Base-by-base conservation (phyloP, 176 grass and related monocot genomes). In the Areca catechu region DNA sequence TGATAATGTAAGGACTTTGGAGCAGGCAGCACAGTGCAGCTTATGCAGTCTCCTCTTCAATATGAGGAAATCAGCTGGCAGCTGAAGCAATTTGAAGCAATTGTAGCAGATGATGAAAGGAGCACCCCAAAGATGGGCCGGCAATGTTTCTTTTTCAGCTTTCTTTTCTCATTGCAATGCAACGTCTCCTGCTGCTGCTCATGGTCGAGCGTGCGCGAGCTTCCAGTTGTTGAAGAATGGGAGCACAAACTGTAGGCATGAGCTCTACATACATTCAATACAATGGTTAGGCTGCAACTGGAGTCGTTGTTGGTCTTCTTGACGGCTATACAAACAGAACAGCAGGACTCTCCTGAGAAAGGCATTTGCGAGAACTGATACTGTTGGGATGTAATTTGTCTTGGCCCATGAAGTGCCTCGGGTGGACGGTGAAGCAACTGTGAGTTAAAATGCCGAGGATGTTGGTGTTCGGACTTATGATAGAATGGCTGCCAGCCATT, bases 61-160 rank as follows among this genome's bases (percentile, higher is more conserved):
- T 16, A 89, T 16, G 12, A 43, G 73, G 62, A 92, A 76, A 62
- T 86, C 23, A 0, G 64, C 54, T 52, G 93, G 84, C 55, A 98
- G 72, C 71, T 83, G 84, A 48, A 98, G 30, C 19, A 98, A 48
- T 55, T 70, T 53, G 2, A 56, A 48, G 74, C 94, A 98, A 67
- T 77, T 62, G 37, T 34, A 5, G 37, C 94, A 98, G 22, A 79
- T 49, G 17, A 93, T 69, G 63, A 98, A 93, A 57, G 88, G 94
- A 63, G 88, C 66, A 63, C 88, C 94, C 84, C 81, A 21, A 80
- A 29, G 7, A 89, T 15, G 14, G 94, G 76, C 7, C 84, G 80
- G 76, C 88, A 98, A 20, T 60, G 60, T 12, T 75, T 71, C 51
- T 28, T 79, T 64, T 30, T 57, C 6, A 64, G 51, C 24, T 69